Conservation (phyloP, 2,329 filamentous ascomycete species). For the Grosmannia serpens region DNA sequence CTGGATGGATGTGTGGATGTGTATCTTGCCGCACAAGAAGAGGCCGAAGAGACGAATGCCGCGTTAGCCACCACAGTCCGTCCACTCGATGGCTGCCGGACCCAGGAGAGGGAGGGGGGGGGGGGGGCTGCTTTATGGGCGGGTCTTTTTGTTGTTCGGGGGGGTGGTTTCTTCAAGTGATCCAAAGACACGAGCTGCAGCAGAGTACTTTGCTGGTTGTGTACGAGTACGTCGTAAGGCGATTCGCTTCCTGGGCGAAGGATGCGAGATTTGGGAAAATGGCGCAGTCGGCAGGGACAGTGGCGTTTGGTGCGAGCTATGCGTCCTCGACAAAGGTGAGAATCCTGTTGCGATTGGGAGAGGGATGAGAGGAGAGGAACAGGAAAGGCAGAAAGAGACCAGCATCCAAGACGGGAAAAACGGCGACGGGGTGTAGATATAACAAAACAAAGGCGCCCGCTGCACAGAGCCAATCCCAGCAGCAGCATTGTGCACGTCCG, state of each 20-base stretch:
- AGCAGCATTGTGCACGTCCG: neutral
- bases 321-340: neutral
- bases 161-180: neutral
- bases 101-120: neutral
- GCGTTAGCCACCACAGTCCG: neutral
- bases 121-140: neutral
- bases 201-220: neutral
- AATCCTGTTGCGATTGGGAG: neutral
- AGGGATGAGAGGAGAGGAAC: neutral
- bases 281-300: neutral
- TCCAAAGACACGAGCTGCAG: neutral
- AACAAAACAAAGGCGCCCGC: neutral
- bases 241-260: neutral
- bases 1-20: neutral
- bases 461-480: neutral
- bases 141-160: neutral
- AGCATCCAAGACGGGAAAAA: neutral
- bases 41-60: slow-evolving; percentile 1
- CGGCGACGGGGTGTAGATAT: neutral
- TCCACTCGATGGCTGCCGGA: neutral
- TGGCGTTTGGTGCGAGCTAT: neutral
- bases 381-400: neutral
- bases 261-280: neutral
- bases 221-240: too few species aligned
- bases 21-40: neutral